Conservation (phyloP, 495 filamentous ascomycete species). For the Podospora tetraspora region DNA sequence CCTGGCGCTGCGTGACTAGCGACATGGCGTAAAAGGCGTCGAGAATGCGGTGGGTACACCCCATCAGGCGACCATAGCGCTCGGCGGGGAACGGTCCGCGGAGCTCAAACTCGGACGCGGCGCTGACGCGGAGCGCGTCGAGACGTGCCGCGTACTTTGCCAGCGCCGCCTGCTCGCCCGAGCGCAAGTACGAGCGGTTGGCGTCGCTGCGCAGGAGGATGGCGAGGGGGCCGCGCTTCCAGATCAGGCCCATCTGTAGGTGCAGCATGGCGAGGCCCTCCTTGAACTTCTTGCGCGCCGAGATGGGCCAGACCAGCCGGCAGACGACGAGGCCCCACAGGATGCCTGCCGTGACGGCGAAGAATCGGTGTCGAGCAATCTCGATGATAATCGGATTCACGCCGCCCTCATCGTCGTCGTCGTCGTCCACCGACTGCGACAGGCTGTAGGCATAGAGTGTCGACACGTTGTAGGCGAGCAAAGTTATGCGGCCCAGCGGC, state of each 20-base stretch:
- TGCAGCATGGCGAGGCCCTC: conserved; percentile 80
- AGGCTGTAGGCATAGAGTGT: conserved; percentile 92
- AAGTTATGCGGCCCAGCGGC: conserved; percentile 84
- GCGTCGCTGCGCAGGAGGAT: conserved; percentile 53
- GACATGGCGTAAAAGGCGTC: conserved; percentile 96
- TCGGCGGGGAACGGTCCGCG: conserved; percentile 73
- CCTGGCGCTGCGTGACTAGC: conserved; percentile 77
- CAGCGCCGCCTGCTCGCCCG: conserved; percentile 70
- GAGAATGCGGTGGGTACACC: conserved; percentile 73
- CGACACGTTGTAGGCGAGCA: conserved; percentile 95
- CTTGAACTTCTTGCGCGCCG: conserved; percentile 78
- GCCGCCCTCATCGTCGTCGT: conserved; percentile 83
- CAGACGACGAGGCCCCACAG: conserved; percentile 92
- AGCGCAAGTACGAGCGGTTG: conserved; percentile 66
- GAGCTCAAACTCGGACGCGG: conserved; percentile 75
- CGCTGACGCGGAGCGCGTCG: conserved; percentile 66
- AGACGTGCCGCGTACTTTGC: conserved; percentile 57
- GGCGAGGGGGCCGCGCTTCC: conserved; percentile 89
- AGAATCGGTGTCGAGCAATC: conserved; percentile 84
- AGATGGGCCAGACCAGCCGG: conserved; percentile 86
- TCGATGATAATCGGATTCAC: conserved; percentile 74
- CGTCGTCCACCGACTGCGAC: conserved; percentile 68
- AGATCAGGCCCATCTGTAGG: conserved; percentile 91
- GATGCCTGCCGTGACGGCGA: conserved; percentile 80
- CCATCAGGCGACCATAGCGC: conserved; percentile 64